Conservation (phyloP, 1,284 basidiomycete genomes). For the Serendipita sp. region DNA sequence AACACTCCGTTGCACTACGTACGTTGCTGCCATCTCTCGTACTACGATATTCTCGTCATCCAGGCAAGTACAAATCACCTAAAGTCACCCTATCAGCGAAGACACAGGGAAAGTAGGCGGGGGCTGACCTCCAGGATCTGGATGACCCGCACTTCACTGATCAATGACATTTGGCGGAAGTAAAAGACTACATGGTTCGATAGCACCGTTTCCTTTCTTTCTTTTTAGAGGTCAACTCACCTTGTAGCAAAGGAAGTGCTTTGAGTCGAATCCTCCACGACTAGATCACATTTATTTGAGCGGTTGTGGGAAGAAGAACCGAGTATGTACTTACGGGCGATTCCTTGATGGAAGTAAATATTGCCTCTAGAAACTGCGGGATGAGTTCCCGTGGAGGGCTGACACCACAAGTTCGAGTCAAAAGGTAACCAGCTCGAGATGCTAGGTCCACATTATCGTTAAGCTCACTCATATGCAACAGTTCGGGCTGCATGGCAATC, state of each 20-base stretch:
- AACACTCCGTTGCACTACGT: slow-evolving; percentile 17
- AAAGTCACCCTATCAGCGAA: slow-evolving; percentile 8
- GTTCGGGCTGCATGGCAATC: slow-evolving; percentile 36
- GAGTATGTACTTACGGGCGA: slow-evolving; percentile 36
- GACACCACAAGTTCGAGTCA: slow-evolving; percentile 63
- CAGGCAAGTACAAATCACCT: slow-evolving; percentile 55
- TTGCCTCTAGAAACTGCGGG: slow-evolving; percentile 42
- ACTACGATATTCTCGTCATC: slow-evolving; percentile 66
- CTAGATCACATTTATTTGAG: slow-evolving; percentile 22
- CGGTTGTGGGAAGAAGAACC: slow-evolving; percentile 6
- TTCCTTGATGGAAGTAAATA: slow-evolving; percentile 50
- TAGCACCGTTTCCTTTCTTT: background rate
- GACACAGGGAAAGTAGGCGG: background rate
- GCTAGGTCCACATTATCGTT: slow-evolving; percentile 59
- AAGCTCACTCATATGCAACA: slow-evolving; percentile 61
- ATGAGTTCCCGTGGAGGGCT: slow-evolving; percentile 45
- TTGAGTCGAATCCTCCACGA: slow-evolving; percentile 61
- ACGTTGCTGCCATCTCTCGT: slow-evolving; percentile 62
- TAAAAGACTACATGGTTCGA: slow-evolving; percentile 42
- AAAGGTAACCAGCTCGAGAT: slow-evolving; percentile 38
- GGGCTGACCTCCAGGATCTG: slow-evolving; percentile 47
- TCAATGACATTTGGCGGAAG: slow-evolving; percentile 54
- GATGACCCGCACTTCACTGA: slow-evolving; percentile 45
- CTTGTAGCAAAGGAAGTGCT: slow-evolving; percentile 63
- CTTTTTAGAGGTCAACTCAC: slow-evolving; percentile 20